phyloP scores from a whole-genome alignment of 1,139 yeast genomes.

The Hansenula lynferdii region DNA sequence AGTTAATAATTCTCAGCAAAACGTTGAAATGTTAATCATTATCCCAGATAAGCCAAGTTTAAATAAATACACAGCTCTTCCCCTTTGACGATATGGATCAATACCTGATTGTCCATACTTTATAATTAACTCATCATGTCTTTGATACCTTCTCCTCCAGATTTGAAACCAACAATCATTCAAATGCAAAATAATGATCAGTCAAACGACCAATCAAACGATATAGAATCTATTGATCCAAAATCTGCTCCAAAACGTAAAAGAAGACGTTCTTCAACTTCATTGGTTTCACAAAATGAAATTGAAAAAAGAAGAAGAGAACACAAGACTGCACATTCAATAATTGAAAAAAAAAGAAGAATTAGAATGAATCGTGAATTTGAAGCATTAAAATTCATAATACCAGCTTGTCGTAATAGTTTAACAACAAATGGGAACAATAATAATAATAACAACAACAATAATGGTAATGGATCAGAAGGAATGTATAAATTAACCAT shows the following conservation, averaged over 20 bases:
- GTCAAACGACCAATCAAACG: neutral
- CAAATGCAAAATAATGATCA: constrained; percentile 39
- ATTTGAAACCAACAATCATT: constrained; percentile 56
- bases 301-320: constrained; percentile 51
- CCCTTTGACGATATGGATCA: too few species aligned
- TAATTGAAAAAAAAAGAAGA: constrained; percentile 75
- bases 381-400: constrained; percentile 70
- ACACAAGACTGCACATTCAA: constrained; percentile 62
- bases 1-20: too few species aligned
- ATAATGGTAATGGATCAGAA: constrained; percentile 34
- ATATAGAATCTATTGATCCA: neutral
- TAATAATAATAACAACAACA: too few species aligned
- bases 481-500: constrained; percentile 81
- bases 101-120: too few species aligned
- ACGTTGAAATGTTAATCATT: too few species aligned
- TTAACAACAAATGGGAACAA: constrained; percentile 24
- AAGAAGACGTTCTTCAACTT: constrained; percentile 35
- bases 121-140: neutral
- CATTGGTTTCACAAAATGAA: constrained; percentile 46
- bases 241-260: constrained; percentile 30
- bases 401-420: constrained; percentile 66
- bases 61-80: too few species aligned
- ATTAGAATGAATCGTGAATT: constrained; percentile 78
- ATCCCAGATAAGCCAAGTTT: too few species aligned
- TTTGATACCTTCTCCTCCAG: constrained; percentile 51